These are phyloP conservation scores for Fomitopsis schrenkii DNA, from an alignment of 1,284 basidiomycete genomes.

Conservation along the genomic window DNA sequence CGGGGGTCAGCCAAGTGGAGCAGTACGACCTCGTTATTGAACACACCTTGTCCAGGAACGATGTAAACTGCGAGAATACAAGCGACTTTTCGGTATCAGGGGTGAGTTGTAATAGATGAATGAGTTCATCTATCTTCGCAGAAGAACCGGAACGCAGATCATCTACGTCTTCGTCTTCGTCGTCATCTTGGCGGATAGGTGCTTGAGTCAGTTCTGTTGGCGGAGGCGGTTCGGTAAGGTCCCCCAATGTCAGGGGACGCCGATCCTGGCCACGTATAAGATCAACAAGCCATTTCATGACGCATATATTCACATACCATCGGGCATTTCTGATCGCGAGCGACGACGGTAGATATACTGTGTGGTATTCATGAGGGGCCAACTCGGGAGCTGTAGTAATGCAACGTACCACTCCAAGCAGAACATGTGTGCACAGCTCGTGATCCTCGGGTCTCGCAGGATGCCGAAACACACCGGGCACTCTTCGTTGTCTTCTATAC, in stretches of 20 bases:
- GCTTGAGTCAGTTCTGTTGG: slow-evolving; percentile 64
- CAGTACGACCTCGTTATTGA: background rate
- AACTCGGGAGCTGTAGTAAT: background rate
- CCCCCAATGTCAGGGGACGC: slow-evolving; percentile 50
- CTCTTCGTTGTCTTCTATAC: slow-evolving; percentile 81
- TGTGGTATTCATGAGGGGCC: background rate
- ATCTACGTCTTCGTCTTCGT: slow-evolving; percentile 38
- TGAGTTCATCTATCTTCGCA: slow-evolving; percentile 79
- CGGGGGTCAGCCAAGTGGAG: background rate
- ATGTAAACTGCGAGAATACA: slow-evolving; percentile 85
- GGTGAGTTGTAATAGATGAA: slow-evolving; percentile 68
- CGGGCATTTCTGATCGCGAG: slow-evolving; percentile 70
- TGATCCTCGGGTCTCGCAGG: slow-evolving; percentile 70
- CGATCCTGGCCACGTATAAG: slow-evolving; percentile 52
- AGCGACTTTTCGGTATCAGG: slow-evolving; percentile 72
- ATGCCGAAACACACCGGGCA: slow-evolving; percentile 77
- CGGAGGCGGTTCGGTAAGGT: slow-evolving; percentile 67
- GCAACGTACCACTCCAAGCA: slow-evolving; percentile 63
- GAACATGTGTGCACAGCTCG: slow-evolving; percentile 74
- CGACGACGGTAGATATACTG: slow-evolving; percentile 67
- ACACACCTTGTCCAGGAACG: slow-evolving; percentile 73
- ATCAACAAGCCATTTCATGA: background rate
- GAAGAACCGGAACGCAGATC: slow-evolving; percentile 55
- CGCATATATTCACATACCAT: slow-evolving; percentile 46
- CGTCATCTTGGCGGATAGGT: slow-evolving; percentile 35